These are phyloP conservation scores for Coprinopsis sp. DNA, from an alignment of 768 basidiomycete species.

Conservation along the genomic window DNA sequence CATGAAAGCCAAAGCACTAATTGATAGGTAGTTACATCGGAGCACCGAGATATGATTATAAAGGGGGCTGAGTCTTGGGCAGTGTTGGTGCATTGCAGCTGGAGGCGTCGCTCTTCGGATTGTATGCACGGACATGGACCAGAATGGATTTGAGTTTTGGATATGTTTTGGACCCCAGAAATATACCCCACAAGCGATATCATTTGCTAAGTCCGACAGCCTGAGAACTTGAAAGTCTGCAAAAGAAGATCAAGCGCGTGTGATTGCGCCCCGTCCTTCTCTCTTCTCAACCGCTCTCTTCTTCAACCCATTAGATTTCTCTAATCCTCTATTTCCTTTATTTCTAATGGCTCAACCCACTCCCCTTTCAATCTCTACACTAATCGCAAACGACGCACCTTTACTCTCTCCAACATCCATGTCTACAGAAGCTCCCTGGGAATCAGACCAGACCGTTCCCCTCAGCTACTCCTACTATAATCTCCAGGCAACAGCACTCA, in stretches of 20 bases:
- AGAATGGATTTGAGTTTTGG: too few species aligned
- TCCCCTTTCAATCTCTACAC: constrained; percentile 48
- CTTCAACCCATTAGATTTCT: neutral
- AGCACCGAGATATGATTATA: too few species aligned
- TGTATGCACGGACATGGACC: too few species aligned
- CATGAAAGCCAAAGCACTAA: too few species aligned
- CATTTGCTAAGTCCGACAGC: constrained; percentile 2
- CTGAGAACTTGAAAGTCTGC: neutral
- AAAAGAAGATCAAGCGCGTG: neutral
- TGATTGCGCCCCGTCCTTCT: neutral
- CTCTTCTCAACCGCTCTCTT: constrained; percentile 1
- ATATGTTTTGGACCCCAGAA: too few species aligned
- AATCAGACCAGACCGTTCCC: constrained; percentile 41
- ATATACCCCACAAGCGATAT: too few species aligned
- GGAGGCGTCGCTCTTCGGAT: too few species aligned
- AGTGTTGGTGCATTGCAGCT: too few species aligned
- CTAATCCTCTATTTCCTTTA: constrained; percentile 11
- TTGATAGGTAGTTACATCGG: too few species aligned
- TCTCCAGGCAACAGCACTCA: constrained; percentile 27
- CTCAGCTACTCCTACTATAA: constrained; percentile 44
- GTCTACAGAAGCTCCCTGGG: constrained; percentile 46
- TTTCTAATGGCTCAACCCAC: constrained; percentile 26
- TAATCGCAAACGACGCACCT: constrained; percentile 54
- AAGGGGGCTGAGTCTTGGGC: too few species aligned
- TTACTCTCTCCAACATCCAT: constrained; percentile 47